These are phyloP conservation scores for Cercospora citrullina DNA, from an alignment of 2,329 filamentous ascomycete species.

Conservation along the genomic window DNA sequence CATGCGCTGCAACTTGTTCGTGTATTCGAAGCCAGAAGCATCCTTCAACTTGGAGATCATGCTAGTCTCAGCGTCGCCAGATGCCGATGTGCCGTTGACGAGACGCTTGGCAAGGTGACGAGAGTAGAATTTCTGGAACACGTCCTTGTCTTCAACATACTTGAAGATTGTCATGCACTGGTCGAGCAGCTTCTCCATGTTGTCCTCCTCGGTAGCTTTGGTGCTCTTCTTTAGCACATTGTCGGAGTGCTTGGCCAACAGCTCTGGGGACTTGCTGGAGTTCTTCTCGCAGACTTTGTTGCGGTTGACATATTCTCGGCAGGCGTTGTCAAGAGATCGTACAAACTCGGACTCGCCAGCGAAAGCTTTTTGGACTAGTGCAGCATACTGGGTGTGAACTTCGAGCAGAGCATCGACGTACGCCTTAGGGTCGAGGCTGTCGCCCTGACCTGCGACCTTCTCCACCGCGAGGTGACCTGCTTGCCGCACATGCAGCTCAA, in stretches of 20 bases:
- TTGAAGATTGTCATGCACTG: slow-evolving; percentile 99
- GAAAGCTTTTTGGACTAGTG: slow-evolving; percentile 88
- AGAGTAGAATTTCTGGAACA: slow-evolving; percentile 99
- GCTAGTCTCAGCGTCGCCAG: slow-evolving; percentile 94
- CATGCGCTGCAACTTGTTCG: slow-evolving; percentile 99
- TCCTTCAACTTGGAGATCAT: slow-evolving; percentile 99
- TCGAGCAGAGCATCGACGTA: slow-evolving; percentile 95
- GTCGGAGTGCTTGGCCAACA: slow-evolving; percentile 94
- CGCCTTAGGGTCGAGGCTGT: slow-evolving; percentile 90
- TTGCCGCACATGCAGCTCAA: slow-evolving; percentile 89
- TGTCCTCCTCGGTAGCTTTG: slow-evolving; percentile 88
- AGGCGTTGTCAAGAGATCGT: slow-evolving; percentile 91
- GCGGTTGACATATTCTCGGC: slow-evolving; percentile 95
- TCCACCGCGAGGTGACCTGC: slow-evolving; percentile 85
- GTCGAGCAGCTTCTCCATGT: slow-evolving; percentile 81
- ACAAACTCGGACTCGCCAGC: slow-evolving; percentile 96
- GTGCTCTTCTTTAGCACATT: slow-evolving; percentile 88
- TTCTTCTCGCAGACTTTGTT: slow-evolving; percentile 94
- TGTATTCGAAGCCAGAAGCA: slow-evolving; percentile 97
- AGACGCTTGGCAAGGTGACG: slow-evolving; percentile 92
- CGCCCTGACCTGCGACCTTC: slow-evolving; percentile 84
- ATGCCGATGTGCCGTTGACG: slow-evolving; percentile 92
- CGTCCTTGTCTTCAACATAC: slow-evolving; percentile 99
- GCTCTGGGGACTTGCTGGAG: slow-evolving; percentile 89
- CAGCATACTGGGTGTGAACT: slow-evolving; percentile 90